Evolutionary conservation across 768 basidiomycete genomes (phyloP).

Genomic region (Suillus alpinus): DNA sequence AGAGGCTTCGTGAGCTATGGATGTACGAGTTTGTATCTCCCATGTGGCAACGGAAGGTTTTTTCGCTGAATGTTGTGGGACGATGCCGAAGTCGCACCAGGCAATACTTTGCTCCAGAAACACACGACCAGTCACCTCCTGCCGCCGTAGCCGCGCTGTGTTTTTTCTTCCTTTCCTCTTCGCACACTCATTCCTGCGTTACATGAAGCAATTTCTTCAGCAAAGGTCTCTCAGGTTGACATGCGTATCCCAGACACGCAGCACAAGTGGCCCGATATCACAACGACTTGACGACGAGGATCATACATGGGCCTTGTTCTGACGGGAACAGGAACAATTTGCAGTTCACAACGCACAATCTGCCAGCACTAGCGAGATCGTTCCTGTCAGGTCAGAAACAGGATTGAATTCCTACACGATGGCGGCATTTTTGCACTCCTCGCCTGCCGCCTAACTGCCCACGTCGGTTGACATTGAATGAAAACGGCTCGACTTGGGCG

Average conservation of each 20-base stretch:
- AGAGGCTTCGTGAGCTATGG: not conserved
- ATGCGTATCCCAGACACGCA: not conserved
- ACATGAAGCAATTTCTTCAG: conserved; percentile 9
- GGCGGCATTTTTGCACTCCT: not conserved
- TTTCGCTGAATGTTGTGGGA: not conserved
- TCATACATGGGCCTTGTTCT: not conserved
- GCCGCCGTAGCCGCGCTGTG: not conserved
- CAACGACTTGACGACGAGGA: not conserved
- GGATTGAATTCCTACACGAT: not conserved
- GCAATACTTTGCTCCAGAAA: not conserved
- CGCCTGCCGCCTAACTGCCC: not conserved
- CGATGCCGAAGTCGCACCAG: not conserved
- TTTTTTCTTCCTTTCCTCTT: conserved; percentile 5
- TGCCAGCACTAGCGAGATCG: not conserved
- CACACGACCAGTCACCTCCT: not conserved
- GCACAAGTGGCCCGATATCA: not conserved
- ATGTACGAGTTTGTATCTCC: not conserved
- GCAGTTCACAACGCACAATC: not conserved
- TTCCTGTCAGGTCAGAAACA: not conserved
- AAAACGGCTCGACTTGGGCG: too few relatives aligned
- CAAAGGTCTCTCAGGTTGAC: not conserved
- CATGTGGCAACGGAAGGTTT: not conserved
- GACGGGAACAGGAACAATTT: not conserved
- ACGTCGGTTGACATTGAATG: not conserved
- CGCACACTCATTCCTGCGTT: conserved; percentile 14